Evolutionary conservation across 2,329 filamentous ascomycete species (phyloP).

Genomic region (Monilinia vaccinii-corymbosi): DNA sequence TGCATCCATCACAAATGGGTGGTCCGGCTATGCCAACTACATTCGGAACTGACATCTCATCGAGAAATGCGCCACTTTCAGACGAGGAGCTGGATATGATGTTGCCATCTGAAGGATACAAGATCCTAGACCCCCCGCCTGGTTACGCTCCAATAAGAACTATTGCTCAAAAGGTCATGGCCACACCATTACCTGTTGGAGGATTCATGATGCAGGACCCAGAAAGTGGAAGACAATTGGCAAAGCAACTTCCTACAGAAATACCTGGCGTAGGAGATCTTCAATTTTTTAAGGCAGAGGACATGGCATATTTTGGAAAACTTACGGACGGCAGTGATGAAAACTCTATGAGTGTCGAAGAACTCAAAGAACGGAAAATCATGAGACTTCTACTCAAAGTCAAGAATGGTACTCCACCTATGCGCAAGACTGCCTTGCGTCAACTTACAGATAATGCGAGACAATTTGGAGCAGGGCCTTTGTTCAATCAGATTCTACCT

Average conservation of each 20-base stretch:
- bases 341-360: constrained; percentile 83
- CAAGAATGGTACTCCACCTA: constrained; percentile 97
- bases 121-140: constrained; percentile 79
- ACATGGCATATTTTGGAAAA: constrained; percentile 98
- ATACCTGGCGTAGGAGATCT: constrained; percentile 93
- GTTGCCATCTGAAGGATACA: constrained; percentile 86
- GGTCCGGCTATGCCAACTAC: constrained; percentile 43
- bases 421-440: constrained; percentile 95
- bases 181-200: constrained; percentile 61
- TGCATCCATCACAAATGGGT: constrained; percentile 58
- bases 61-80: constrained; percentile 71
- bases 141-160: constrained; percentile 82
- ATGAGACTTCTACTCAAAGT: constrained; percentile 95
- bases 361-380: constrained; percentile 96
- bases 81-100: constrained; percentile 92
- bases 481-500: constrained; percentile 96
- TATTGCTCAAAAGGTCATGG: constrained; percentile 64
- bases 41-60: constrained; percentile 75
- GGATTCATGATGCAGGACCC: constrained; percentile 98
- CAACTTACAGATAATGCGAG: constrained; percentile 97
- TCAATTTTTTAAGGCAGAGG: constrained; percentile 96
- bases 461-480: constrained; percentile 83
- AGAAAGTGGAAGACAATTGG: constrained; percentile 70
- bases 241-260: constrained; percentile 87
- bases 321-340: constrained; percentile 91